Base-by-base conservation (phyloP, 257 asterid genomes). In the Leptodermis oblonga region DNA sequence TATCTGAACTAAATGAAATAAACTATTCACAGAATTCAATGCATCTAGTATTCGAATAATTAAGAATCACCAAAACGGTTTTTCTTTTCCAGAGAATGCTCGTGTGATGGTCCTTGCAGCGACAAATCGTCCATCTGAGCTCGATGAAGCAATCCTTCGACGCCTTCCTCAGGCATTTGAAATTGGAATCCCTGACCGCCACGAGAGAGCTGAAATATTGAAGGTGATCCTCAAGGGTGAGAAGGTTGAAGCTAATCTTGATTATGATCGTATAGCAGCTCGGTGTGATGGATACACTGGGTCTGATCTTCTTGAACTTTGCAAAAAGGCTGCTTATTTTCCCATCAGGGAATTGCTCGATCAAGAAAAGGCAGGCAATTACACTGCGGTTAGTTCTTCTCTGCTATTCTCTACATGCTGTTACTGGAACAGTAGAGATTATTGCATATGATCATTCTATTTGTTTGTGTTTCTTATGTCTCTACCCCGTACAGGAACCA, bases 101-200 rank as follows among this genome's bases (percentile, higher is more conserved):
- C 88, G 82, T 70, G 97, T 90, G 69, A 90, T 89, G 97, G 99
- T 93, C 68, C 97, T 93, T 41, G 92, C 96, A 67, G 99, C 99
- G 1, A 93, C 99, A 62, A 93, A 93, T 78, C 96, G 95, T 58
- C 99, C 99, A 72, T 93, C 96, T 22, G 97, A 93, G 81, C 99
- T 93, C 68, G 99, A 93, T 78, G 99, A 91, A 79, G 97, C 99
- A 70, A 90, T 93, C 73, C 94, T 94, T 65, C 82, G 97, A 52
- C 97, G 97, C 70, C 87, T 94, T 68, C 96, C 99, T 67, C 99
- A 89, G 82, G 85, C 97, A 67, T 94, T 94, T 82, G 97, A 94
- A 82, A 83, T 94, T 62, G 97, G 97, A 69, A 46, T 82, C 28
- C 99, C 97, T 61, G 85, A 83, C 77, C 78, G 33, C 53, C 79